Evolutionary conservation across 2,329 filamentous ascomycete species (phyloP).

Genomic region (Fusarium sp.): DNA sequence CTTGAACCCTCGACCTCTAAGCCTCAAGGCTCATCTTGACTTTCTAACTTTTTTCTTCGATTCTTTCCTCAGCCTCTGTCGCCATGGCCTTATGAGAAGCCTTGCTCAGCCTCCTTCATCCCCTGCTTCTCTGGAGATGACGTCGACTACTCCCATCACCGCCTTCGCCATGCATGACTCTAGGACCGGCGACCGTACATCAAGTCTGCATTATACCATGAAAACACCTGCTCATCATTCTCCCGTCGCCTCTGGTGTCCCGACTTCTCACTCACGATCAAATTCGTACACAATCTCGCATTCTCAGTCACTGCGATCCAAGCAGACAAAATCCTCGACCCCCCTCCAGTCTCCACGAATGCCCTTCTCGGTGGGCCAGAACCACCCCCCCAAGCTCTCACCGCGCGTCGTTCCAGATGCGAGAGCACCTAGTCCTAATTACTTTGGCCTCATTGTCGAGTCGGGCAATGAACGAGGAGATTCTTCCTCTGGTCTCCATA

Average conservation of each 20-base stretch:
- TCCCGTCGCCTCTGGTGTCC: slow-evolving; percentile 48
- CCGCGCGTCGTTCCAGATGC: slow-evolving; percentile 53
- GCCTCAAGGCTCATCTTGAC: background rate
- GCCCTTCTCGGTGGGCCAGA: slow-evolving; percentile 67
- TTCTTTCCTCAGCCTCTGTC: slow-evolving; percentile 5
- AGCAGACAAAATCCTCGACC: slow-evolving; percentile 59
- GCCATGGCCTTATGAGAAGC: slow-evolving; percentile 40
- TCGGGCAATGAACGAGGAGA: slow-evolving; percentile 70
- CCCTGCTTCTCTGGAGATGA: slow-evolving; percentile 40
- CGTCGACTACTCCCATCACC: slow-evolving; percentile 42
- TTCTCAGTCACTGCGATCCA: slow-evolving; percentile 56
- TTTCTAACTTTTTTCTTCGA: background rate
- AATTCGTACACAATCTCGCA: slow-evolving; percentile 57
- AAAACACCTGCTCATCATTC: slow-evolving; percentile 57
- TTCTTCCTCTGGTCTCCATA: slow-evolving; percentile 72
- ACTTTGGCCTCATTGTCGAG: slow-evolving; percentile 83
- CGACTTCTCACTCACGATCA: slow-evolving; percentile 41
- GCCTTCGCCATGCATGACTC: slow-evolving; percentile 48
- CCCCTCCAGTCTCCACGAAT: slow-evolving; percentile 65
- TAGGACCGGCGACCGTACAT: slow-evolving; percentile 50
- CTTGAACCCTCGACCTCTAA: slow-evolving; percentile 6
- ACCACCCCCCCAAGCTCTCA: slow-evolving; percentile 64
- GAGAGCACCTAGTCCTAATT: slow-evolving; percentile 79
- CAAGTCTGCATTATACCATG: slow-evolving; percentile 58
- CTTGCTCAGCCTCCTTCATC: slow-evolving; percentile 19